A percentile compares a stretch with the other conserved stretches of the same genome.
These are phyloP conservation scores for Agrostemma githago DNA, from an alignment of 148 eudicot species.

Conservation along the genomic window DNA sequence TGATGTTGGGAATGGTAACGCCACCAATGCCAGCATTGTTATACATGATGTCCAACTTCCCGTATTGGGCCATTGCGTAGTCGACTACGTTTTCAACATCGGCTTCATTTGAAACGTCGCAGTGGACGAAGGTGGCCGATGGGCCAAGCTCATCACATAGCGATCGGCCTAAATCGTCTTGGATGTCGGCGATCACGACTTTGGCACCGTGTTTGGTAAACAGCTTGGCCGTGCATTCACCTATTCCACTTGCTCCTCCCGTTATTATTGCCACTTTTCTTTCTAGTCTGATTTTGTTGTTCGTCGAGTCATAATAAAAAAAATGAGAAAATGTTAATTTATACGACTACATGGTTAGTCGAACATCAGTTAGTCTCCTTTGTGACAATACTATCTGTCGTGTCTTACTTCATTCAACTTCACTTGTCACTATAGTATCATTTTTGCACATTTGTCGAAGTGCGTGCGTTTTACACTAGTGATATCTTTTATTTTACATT, in stretches of 20 bases:
- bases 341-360: no score
- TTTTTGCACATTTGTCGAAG: no score
- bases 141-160: conserved; percentile 25
- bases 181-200: conserved; percentile 33
- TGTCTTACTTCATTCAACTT: no score
- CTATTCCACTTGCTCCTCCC: conserved; percentile 8
- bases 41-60: background rate
- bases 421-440: no score
- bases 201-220: conserved; percentile 29
- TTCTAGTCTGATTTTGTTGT: conserved; percentile 19
- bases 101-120: conserved; percentile 28
- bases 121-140: conserved; percentile 30
- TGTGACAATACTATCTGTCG: no score
- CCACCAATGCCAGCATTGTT: conserved; percentile 16
- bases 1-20: conserved; percentile 11
- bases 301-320: no score
- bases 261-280: conserved; percentile 39
- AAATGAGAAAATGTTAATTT: background rate
- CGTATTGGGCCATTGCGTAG: background rate
- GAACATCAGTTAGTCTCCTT: no score
- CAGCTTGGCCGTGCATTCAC: conserved; percentile 25
- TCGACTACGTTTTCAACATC: background rate
- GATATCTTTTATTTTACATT: no score
- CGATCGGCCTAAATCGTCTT: conserved; percentile 27
- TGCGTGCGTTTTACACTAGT: no score